phyloP scores from a whole-genome alignment of 176 grass and related monocot genomes.

The Paspalum notatum region DNA sequence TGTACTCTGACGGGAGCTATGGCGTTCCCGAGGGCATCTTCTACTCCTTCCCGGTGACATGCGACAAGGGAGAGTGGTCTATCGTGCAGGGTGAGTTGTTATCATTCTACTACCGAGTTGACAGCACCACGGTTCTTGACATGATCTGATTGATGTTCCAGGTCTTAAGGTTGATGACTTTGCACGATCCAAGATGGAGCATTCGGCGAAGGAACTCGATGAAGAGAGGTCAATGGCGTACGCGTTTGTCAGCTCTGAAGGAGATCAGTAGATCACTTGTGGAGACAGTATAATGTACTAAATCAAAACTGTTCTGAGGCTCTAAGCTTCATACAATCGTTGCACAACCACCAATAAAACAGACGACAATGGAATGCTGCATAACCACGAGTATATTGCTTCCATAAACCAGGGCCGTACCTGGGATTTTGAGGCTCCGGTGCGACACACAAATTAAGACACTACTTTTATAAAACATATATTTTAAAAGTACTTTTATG shows the following conservation, averaged over 20 bases:
- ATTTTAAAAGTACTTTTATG: too few species aligned
- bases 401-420: too few species aligned
- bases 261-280: background rate
- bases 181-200: slow-evolving; percentile 62
- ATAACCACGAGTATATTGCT: background rate
- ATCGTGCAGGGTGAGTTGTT: slow-evolving; percentile 65
- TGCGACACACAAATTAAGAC: too few species aligned
- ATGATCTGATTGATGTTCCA: slow-evolving; percentile 4
- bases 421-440: too few species aligned
- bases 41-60: slow-evolving; percentile 78
- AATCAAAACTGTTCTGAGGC: background rate
- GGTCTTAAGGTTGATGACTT: slow-evolving; percentile 61
- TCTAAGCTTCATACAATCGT: background rate
- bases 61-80: slow-evolving; percentile 67
- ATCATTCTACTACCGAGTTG: background rate
- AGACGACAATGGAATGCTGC: background rate
- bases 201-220: slow-evolving; percentile 50
- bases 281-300: background rate
- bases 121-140: background rate
- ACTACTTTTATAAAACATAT: too few species aligned
- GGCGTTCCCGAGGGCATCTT: slow-evolving; percentile 55
- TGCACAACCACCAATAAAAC: slow-evolving; percentile 7
- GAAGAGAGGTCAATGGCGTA: slow-evolving; percentile 60
- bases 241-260: background rate
- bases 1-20: slow-evolving; percentile 72